These are phyloP conservation scores for Pyrenula aspistea DNA, from an alignment of 495 filamentous ascomycete genomes.

Conservation along the genomic window DNA sequence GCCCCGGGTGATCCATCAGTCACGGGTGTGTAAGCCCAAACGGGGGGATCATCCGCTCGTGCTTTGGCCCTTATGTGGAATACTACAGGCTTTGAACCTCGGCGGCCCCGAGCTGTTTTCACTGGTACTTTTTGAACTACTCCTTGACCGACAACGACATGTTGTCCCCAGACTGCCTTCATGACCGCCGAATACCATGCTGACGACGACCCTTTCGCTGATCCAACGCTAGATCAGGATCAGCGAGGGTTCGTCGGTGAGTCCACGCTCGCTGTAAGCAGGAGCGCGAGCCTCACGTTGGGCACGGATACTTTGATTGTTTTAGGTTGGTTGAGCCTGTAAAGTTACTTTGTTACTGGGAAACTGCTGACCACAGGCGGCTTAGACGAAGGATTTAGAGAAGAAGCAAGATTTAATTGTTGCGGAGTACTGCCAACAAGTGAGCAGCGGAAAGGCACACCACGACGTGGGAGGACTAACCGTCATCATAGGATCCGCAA, in stretches of 20 bases:
- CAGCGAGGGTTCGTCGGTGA: neutral
- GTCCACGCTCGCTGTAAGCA: neutral
- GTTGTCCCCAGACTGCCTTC: neutral
- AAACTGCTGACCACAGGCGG: neutral
- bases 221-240: neutral
- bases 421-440: neutral
- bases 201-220: neutral
- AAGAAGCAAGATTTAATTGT: neutral
- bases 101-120: too few species aligned
- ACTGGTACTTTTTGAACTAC: too few species aligned
- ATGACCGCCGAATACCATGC: neutral
- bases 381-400: neutral
- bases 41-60: too few species aligned
- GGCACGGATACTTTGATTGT: constrained; percentile 1
- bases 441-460: neutral
- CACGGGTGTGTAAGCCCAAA: too few species aligned
- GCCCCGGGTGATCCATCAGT: too few species aligned
- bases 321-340: neutral
- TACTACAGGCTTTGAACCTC: too few species aligned
- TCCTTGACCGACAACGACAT: neutral
- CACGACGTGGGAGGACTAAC: neutral
- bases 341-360: neutral
- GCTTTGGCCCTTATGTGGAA: too few species aligned
- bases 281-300: neutral
- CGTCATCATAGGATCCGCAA: constrained; percentile 16